Base-by-base conservation (phyloP, 805 yeast species). In the Sugiyamaella floridensis region DNA sequence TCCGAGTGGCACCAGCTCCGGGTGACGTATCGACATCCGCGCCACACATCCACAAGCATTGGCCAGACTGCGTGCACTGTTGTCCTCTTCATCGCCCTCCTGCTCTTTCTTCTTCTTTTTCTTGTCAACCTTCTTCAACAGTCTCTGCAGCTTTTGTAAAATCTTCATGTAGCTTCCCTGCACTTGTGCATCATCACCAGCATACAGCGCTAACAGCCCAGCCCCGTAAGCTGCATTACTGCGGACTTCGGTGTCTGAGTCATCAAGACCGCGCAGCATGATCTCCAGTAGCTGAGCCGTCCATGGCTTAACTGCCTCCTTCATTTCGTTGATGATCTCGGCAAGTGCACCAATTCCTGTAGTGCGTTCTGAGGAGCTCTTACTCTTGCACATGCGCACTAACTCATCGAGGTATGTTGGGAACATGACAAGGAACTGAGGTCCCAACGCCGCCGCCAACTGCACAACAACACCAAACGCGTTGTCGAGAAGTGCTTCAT, bases 31-130 rank as follows among this genome's bases (percentile, higher is more conserved):
- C 12, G 86, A 79, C 86, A 93, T 77, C 71, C 99, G 82, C 15
- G 96, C 90, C 53, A 90, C 96, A 78, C 98, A 93, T 44, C 99
- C 99, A 69, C 93, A 85, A 4, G 96, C 96, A 69, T 93, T 93
- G 55, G 98, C 97, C 60, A 80, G 81, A 5, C 95, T 82, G 73
- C 96, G 79, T 71, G 84, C 83, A 61, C 87, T 79, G 55, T 81
- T 85, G 59, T 89, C 96, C 68, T 86, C 92, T 59, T 85, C 95
- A 56, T 81, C 86, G 52, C 74, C 80, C 32, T 48, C 53, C 51
- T 71, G 78, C 45, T 66, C 68, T 47, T 67, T 61, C 18, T 73
- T 61, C 47, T 62, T 62, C 47, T 60, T 54, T 71, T 85, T 86
- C 69, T 79, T 82, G 68, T 86, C 88, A 55, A 89, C 89, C 68